phyloP scores from a whole-genome alignment of 2,329 filamentous ascomycete species.

The Aspergillus latus region DNA sequence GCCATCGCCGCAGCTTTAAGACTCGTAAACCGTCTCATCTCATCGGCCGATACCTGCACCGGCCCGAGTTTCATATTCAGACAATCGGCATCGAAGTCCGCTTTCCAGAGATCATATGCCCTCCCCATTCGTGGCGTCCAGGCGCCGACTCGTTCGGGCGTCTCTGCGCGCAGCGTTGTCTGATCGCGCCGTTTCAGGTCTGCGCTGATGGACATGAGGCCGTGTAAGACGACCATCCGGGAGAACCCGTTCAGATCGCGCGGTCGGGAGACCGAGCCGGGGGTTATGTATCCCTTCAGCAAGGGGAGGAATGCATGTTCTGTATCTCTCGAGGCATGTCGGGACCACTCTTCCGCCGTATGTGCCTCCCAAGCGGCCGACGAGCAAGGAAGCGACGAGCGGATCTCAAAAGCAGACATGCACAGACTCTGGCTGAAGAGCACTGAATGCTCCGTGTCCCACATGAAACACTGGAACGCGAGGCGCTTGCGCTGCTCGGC shows the following conservation, averaged over 20 bases:
- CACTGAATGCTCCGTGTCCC: conserved; percentile 65
- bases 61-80: conserved; percentile 37
- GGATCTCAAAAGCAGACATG: conserved; percentile 65
- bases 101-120: conserved; percentile 60
- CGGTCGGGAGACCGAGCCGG: conserved; percentile 37
- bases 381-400: conserved; percentile 57
- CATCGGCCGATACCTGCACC: conserved; percentile 27
- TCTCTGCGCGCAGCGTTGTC: conserved; percentile 54
- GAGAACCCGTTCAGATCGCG: conserved; percentile 53
- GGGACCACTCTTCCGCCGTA: conserved; percentile 53
- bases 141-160: conserved; percentile 39
- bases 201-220: conserved; percentile 63
- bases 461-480: conserved; percentile 63
- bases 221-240: conserved; percentile 57
- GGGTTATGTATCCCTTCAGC: conserved; percentile 58
- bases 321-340: conserved; percentile 39
- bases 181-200: conserved; percentile 64
- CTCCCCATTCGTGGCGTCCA: conserved; percentile 55
- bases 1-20: conserved; percentile 54
- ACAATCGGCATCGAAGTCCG: conserved; percentile 57
- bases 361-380: conserved; percentile 59
- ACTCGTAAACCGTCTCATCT: conserved; percentile 43
- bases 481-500: conserved; percentile 61
- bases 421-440: conserved; percentile 66
- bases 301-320: conserved; percentile 51